Evolutionary conservation across 306 rosid species (phyloP).

Genomic region (Echinosophora koreensis): DNA sequence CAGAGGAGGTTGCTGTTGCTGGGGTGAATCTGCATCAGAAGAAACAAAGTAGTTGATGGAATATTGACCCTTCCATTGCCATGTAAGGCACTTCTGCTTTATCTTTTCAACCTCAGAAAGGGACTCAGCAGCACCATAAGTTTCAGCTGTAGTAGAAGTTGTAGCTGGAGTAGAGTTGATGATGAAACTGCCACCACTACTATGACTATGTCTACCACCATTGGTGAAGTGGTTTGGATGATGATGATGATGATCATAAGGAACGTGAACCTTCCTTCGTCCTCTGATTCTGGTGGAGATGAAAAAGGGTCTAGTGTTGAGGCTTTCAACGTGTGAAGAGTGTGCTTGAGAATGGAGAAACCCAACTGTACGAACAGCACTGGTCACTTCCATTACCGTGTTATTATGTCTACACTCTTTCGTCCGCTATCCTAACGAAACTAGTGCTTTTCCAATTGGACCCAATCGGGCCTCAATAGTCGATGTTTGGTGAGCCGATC

Average conservation of each 20-base stretch:
- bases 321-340: constrained; percentile 29
- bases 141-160: constrained; percentile 37
- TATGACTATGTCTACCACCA: neutral
- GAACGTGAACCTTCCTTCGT: constrained; percentile 4
- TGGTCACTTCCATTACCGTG: constrained; percentile 43
- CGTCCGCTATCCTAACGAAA: neutral
- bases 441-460: no score
- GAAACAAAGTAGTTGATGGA: constrained; percentile 77
- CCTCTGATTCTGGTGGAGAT: constrained; percentile 26
- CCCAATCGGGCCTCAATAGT: no score
- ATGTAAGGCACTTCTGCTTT: constrained; percentile 61
- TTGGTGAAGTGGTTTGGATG: constrained; percentile 25
- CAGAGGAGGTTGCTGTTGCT: constrained; percentile 55
- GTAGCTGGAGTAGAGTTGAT: constrained; percentile 43
- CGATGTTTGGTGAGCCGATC: no score
- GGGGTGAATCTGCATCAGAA: constrained; percentile 50
- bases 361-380: constrained; percentile 40
- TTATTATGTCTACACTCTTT: neutral
- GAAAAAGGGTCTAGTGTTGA: constrained; percentile 23
- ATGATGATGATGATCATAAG: neutral
- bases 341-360: constrained; percentile 34
- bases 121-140: constrained; percentile 37
- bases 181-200: neutral
- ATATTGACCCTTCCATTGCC: constrained; percentile 84
- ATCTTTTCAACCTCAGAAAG: constrained; percentile 60